Conservation (phyloP, 2,329 filamentous ascomycete genomes). For the Ciborinia camelliae region DNA sequence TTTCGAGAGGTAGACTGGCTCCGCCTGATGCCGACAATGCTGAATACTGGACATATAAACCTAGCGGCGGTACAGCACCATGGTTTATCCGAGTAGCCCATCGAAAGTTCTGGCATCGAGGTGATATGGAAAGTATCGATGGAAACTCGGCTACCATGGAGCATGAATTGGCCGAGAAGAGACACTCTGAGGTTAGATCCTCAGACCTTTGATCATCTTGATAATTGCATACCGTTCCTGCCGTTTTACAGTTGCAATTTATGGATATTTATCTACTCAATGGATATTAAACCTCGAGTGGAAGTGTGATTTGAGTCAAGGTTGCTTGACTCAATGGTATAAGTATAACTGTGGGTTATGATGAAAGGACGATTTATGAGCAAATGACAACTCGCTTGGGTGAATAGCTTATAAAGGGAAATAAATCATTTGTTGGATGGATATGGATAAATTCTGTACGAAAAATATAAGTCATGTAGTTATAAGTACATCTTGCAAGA, state of each 20-base stretch:
- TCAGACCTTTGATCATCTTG: slow-evolving; percentile 6
- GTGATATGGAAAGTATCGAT: slow-evolving; percentile 19
- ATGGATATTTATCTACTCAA: no score
- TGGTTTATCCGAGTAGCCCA: slow-evolving; percentile 46
- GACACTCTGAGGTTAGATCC: slow-evolving; percentile 7
- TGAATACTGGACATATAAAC: slow-evolving; percentile 53
- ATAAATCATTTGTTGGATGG: not conserved
- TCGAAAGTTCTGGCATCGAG: slow-evolving; percentile 27
- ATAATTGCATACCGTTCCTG: not conserved
- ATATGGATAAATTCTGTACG: not conserved
- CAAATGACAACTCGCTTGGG: not conserved
- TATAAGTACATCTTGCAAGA: no score
- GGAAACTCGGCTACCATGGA: slow-evolving; percentile 16
- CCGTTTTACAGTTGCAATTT: no score
- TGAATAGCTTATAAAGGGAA: not conserved
- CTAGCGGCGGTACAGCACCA: slow-evolving; percentile 50
- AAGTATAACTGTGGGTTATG: no score
- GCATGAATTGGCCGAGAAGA: slow-evolving; percentile 17
- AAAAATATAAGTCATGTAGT: not conserved
- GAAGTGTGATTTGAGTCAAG: not conserved
- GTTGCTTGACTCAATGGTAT: no score
- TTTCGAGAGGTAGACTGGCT: slow-evolving; percentile 46
- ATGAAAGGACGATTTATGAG: not conserved
- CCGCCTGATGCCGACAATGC: slow-evolving; percentile 53
- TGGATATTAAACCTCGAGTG: not conserved